These are phyloP conservation scores for Hericium alpestre DNA, from an alignment of 768 basidiomycete genomes.

Conservation along the genomic window DNA sequence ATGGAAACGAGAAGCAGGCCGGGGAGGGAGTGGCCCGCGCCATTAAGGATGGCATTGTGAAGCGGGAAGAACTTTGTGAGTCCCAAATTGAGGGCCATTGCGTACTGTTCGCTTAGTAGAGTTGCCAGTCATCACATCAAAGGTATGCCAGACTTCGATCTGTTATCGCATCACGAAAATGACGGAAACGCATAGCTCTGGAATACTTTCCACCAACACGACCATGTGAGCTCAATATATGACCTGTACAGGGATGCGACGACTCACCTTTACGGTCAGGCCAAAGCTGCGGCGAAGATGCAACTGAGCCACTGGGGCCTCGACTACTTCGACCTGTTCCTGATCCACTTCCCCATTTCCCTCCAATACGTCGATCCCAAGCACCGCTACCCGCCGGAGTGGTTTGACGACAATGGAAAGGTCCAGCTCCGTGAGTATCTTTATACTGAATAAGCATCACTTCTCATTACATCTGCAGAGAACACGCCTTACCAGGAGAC, in stretches of 20 bases:
- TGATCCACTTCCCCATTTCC: conserved; percentile 80
- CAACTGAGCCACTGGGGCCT: conserved; percentile 78
- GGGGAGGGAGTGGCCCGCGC: conserved; percentile 71
- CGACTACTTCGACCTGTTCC: conserved; percentile 73
- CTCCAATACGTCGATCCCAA: conserved; percentile 70
- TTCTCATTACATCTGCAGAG: conserved; percentile 23
- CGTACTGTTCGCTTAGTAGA: background rate
- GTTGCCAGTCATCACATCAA: conserved; percentile 67
- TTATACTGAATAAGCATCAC: background rate
- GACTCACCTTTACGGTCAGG: conserved; percentile 24
- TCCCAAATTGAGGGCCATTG: conserved; percentile 4
- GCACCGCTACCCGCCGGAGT: conserved; percentile 73
- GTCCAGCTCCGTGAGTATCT: conserved; percentile 45
- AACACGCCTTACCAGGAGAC: conserved; percentile 72
- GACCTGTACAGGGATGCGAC: background rate
- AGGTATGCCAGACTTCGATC: conserved; percentile 29
- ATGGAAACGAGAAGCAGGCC: conserved; percentile 83
- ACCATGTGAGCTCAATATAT: conserved; percentile 40
- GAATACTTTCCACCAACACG: conserved; percentile 81
- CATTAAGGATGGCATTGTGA: conserved; percentile 73
- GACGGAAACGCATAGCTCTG: conserved; percentile 41
- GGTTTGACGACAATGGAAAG: conserved; percentile 65
- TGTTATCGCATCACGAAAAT: background rate
- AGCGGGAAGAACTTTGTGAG: conserved; percentile 80
- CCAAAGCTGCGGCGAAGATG: conserved; percentile 40